Evolutionary conservation across 345 rosid species (phyloP), one percentile per base, ranked within the genome.

Genomic region (Euclidium syriacum): DNA sequence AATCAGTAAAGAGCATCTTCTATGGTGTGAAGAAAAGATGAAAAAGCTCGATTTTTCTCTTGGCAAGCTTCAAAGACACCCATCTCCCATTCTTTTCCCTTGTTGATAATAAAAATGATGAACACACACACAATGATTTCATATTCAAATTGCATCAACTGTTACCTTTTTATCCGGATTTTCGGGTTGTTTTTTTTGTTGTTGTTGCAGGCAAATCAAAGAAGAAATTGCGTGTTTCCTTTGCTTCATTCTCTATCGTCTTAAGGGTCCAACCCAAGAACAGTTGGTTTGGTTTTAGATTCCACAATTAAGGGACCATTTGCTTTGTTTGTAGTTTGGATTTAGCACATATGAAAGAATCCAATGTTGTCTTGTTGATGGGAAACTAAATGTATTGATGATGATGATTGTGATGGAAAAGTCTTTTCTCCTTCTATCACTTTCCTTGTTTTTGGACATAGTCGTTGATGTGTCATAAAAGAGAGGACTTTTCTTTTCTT

Each of bases 11-110:
- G 97, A 88, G 64, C 90, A 90, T 48, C 70, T 94, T 51, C 66
- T 84, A 7, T 94, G 99, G 99, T 90, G 99, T 14, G 96, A 87
- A 77, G 97, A 90, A 50, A 94, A 94, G 86, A 84, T 94, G 75
- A 94, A 94, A 62, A 94, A 84, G 15, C 76, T 94, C 26, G 68
- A 82, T 57, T 55, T 94, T 36, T 55, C 79, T 0, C 72, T 67
- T 43, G 87, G 96, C 52, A 84, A 75, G 77, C 67, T 87, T 76
- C 78, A 77, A 39, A 83, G 97, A 70, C 95, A 94, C 18, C 87
- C 95, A 5, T 81, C 86, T 32, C 92, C 97, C 19, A 62, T 79
- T 56, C 90, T 94, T 30, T 87, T 87, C 79, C 99, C 96, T 22
- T 87, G 91, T 73, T 86, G 78, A 79, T 50, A 65, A 55, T 41